Evolutionary conservation across 2,329 filamentous ascomycete genomes (phyloP), one percentile per base, ranked within the genome.

Genomic region (Teratosphaeria epicoccoides): DNA sequence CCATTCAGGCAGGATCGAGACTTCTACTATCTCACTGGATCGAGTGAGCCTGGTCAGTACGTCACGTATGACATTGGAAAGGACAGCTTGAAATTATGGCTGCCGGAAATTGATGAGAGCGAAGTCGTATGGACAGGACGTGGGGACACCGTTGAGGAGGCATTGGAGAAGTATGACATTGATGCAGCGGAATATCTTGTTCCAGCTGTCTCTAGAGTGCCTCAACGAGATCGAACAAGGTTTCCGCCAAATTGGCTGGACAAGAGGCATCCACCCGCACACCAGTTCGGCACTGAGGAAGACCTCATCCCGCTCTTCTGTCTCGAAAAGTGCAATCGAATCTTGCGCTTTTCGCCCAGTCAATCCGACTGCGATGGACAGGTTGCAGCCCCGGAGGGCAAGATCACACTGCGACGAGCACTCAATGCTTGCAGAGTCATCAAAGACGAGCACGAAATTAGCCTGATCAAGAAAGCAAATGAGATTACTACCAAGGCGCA

Each of bases 11-110:
- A 76, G 24, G 65, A 63, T 57, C 84, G 93, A 51, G 87, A 83
- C 69, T 98, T 98, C 74, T 96, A 87, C 79, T 98, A 98, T 71
- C 76, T 97, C 44, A 91, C 88, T 23, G 93, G 93, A 61, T 94
- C 83, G 65, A 78, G 83, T 56, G 77, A 94, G 25, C 80, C 90
- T 53, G 89, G 96, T 69, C 85, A 85, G 62, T 83, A 84, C 66
- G 79, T 88, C 54, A 79, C 84, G 52, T 95, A 96, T 74, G 84
- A 95, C 58, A 84, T 95, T 52, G 74, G 79, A 45, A 77, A 80
- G 46, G 78, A 82, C 58, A 81, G 82, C 61, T 80, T 90, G 40
- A 94, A 84, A 2, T 81, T 98, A 47, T 98, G 90, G 73, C 91
- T 98, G 61, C 91, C 93, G 2, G 87, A 89, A 14, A 80, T 90